Evolutionary conservation across 176 grass and related monocot genomes (phyloP), one percentile per base, ranked within the genome.

Genomic region (Paspalum notatum): DNA sequence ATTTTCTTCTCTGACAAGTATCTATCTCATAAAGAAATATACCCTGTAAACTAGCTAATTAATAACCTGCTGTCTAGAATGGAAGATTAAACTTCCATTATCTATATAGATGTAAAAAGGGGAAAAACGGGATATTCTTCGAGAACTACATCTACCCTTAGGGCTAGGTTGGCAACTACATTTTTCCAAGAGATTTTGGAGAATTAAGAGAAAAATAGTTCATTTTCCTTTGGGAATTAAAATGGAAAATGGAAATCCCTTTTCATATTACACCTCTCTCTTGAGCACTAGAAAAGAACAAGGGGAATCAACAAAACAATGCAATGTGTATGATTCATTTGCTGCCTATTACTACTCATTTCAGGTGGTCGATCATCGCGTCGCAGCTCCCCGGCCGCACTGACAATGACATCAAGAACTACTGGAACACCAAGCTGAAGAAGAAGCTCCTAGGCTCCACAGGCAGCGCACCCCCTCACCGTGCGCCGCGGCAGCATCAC

Each of bases 321-420:
- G 14, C 5, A 53, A 17, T 25, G 18, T 9, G n/a, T 10, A 24
- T 41, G 13, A 16, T 12, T 15, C 9, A 40, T 17, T 47, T 20
- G 21, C 47, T 39, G 11, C 6, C 0, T 24, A 6, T 27, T 74
- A 39, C 9, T 6, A 9, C 42, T 44, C 17, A 68, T 56, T 80
- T 59, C 85, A 97, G 95, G 85, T 98, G 95, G 95, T 98, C 95
- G 11, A 91, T 98, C 75, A 98, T 98, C 56, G 95, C 95, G 41
- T 88, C 92, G 12, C 92, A 92, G 73, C 90, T 98, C 5, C 95
- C 83, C 0, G 95, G 95, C 2, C 83, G 95, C 82, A 98, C 95
- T 0, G 95, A 98, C 74, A 98, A 98, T 9, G 95, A 98, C 68
- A 94, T 98, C 86, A 97, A 97, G 73, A 97, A 97, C 85, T 93